A percentile compares a stretch with the other conserved stretches of the same genome.
phyloP scores from a whole-genome alignment of 208 protist species.

The Leishmania lainsoni region DNA sequence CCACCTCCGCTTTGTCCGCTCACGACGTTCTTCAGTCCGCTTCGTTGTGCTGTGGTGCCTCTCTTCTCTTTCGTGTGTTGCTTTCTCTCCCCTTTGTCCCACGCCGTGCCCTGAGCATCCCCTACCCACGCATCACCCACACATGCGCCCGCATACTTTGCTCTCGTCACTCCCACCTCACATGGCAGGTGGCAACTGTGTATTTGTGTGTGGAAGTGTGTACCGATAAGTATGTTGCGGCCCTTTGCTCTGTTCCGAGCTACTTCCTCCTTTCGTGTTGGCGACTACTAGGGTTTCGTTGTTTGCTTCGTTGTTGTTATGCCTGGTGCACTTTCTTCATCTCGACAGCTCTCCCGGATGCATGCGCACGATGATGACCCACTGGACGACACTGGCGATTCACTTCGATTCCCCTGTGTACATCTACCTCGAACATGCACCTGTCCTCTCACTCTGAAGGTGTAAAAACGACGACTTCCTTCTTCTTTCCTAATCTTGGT shows the following conservation, averaged over 20 bases:
- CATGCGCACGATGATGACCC: not conserved
- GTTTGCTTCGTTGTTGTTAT: not conserved
- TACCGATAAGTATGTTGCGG: not conserved
- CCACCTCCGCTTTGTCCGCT: not conserved
- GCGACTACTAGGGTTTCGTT: not conserved
- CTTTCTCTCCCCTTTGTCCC: not conserved
- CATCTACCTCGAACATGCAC: not conserved
- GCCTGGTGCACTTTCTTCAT: not conserved
- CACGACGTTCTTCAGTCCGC: not conserved
- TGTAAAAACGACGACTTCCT: not conserved
- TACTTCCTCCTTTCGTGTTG: not conserved
- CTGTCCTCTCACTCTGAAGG: not conserved
- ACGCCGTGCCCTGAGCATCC: not conserved
- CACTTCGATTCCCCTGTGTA: not conserved
- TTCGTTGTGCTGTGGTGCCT: not conserved
- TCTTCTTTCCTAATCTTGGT: not conserved
- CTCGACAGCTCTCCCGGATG: not conserved
- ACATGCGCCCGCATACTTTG: not conserved
- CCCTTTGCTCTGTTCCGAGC: not conserved
- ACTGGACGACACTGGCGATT: not conserved
- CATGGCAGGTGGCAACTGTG: not conserved
- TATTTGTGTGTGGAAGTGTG: not conserved
- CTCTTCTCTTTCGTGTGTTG: constrained; percentile 23
- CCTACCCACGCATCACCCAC: not conserved
- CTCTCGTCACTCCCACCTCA: not conserved